These are phyloP conservation scores for Thelephora terrestris DNA, from an alignment of 1,284 basidiomycete species.

Conservation along the genomic window DNA sequence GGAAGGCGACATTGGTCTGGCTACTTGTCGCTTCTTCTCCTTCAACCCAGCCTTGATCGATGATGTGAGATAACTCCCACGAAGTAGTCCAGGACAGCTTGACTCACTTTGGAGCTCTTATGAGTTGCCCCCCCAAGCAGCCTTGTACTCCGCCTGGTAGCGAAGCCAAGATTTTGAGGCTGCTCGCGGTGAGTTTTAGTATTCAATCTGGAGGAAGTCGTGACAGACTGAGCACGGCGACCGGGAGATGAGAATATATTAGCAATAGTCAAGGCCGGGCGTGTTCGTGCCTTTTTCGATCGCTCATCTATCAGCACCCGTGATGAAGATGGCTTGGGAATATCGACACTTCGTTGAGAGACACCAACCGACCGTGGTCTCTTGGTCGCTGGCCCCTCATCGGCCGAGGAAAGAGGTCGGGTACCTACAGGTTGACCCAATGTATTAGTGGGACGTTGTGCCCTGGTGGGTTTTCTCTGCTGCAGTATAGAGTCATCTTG, in stretches of 20 bases:
- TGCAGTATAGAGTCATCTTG: slow-evolving; percentile 52
- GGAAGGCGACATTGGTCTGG: slow-evolving; percentile 43
- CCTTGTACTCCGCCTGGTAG: slow-evolving; percentile 60
- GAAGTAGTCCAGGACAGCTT: neutral
- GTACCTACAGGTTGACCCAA: slow-evolving; percentile 37
- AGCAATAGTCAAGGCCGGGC: slow-evolving; percentile 69
- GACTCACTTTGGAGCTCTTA: slow-evolving; percentile 32
- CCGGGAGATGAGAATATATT: slow-evolving; percentile 73
- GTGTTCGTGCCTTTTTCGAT: slow-evolving; percentile 77
- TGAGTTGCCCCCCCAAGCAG: slow-evolving; percentile 42
- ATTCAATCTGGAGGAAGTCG: slow-evolving; percentile 44
- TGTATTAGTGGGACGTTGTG: slow-evolving; percentile 20
- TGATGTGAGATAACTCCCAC: neutral
- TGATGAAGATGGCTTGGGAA: slow-evolving; percentile 37
- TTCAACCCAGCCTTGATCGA: slow-evolving; percentile 27
- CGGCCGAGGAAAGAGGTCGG: slow-evolving; percentile 67
- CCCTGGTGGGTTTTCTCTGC: slow-evolving; percentile 23
- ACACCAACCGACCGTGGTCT: slow-evolving; percentile 50
- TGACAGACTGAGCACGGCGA: slow-evolving; percentile 57
- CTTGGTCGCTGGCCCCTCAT: slow-evolving; percentile 72
- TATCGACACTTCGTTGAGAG: slow-evolving; percentile 45
- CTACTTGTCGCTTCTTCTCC: slow-evolving; percentile 46
- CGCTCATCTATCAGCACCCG: slow-evolving; percentile 41
- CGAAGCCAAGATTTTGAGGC: slow-evolving; percentile 23
- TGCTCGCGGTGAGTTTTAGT: slow-evolving; percentile 40